Evolutionary conservation across 2,329 filamentous ascomycete genomes (phyloP), one percentile per base, ranked within the genome.

Genomic region (Colletotrichum costaricense): DNA sequence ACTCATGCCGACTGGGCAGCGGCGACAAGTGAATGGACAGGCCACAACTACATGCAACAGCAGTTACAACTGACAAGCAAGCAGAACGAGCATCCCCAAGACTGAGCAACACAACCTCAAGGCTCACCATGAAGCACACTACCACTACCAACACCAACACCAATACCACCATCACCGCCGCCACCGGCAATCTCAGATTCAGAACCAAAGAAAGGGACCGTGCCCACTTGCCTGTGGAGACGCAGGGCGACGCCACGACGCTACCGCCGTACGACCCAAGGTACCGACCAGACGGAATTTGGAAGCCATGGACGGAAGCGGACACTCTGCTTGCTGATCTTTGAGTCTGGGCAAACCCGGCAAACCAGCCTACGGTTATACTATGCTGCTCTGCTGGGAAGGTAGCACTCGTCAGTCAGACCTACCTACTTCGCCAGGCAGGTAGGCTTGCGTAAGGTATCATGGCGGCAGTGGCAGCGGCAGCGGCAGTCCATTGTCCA

Each of bases 271-370:
- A 68, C 69, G 73, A 76, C 74, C 60, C 73, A 74, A 78, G 73
- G 76, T 78, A 75, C 77, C 78, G 70, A 70, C 71, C 64, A 75
- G 74, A 74, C 75, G 77, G 77, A 59, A 74, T 73, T 72, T 56
- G 72, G 69, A 63, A 69, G 26, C 56, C 33, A 73, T 71, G 46
- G 55, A 72, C 66, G 69, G 69, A 76, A 72, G 69, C 68, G 69
- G 70, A 68, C 63, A 66, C 63, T 56, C 55, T 66, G 57, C 60
- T 28, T 57, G 70, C 68, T 65, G 65, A 76, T 75, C 67, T 68
- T 33, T 74, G 67, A 70, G 63, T 55, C 72, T 19, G 16, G 38
- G 38, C 38, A 42, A 42, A 19, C 38, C 38, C 5, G 38, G 38
- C 38, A 42, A 42, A 19, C 38, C 38, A 42, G 16, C 16, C 38